Conservation (phyloP, 176 grass and related monocot genomes). For the Avena atlantica region DNA sequence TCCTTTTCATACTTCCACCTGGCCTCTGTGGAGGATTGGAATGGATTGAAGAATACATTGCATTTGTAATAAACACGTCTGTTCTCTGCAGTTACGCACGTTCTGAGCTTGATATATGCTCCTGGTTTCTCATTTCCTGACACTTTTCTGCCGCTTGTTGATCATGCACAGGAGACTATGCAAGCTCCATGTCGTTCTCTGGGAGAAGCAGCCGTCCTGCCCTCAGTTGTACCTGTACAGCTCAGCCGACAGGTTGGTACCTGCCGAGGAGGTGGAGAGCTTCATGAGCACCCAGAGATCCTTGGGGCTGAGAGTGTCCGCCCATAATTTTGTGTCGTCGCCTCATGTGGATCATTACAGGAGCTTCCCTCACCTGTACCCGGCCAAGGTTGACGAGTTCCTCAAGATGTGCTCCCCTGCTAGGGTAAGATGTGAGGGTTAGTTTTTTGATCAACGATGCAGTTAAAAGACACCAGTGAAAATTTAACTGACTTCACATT, state of each 20-base stretch:
- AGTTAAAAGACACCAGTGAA: too few species aligned
- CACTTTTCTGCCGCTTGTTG: neutral
- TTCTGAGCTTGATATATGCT: too few species aligned
- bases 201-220: conserved; percentile 67
- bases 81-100: too few species aligned
- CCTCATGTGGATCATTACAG: conserved; percentile 95
- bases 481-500: too few species aligned
- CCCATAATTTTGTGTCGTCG: conserved; percentile 81
- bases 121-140: too few species aligned
- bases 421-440: too few species aligned
- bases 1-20: too few species aligned
- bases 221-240: conserved; percentile 97
- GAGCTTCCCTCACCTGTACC: conserved; percentile 83
- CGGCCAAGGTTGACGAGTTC: conserved; percentile 75
- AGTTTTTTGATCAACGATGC: too few species aligned
- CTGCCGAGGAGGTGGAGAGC: conserved; percentile 59
- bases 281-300: conserved; percentile 72
- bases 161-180: conserved; percentile 60
- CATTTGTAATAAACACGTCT: too few species aligned
- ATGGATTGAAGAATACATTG: too few species aligned
- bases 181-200: conserved; percentile 64
- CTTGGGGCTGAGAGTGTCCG: conserved; percentile 57
- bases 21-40: too few species aligned
- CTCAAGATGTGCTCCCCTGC: conserved; percentile 56
- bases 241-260: conserved; percentile 74